phyloP scores from a whole-genome alignment of 2,329 filamentous ascomycete genomes.

The Cercospora janseana region DNA sequence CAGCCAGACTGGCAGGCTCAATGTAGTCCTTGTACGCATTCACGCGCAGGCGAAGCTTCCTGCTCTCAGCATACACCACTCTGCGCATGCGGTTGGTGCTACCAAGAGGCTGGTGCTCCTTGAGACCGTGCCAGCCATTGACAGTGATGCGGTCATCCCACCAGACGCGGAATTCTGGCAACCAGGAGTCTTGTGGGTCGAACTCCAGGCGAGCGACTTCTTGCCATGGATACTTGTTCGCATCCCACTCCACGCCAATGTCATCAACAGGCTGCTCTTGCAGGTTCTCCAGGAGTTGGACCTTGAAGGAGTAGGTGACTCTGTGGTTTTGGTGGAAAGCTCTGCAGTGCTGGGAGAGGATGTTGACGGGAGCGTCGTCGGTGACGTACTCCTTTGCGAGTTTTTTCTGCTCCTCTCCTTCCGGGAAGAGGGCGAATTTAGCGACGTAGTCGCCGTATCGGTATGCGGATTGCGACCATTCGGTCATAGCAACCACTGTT shows the following conservation, averaged over 20 bases:
- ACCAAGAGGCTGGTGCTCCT: constrained; percentile 42
- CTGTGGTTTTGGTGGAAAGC: constrained; percentile 38
- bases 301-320: constrained; percentile 38
- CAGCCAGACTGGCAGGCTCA: constrained; percentile 39
- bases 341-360: constrained; percentile 35
- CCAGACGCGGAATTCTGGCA: constrained; percentile 43
- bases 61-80: constrained; percentile 44
- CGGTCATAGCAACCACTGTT: constrained; percentile 36
- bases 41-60: constrained; percentile 41
- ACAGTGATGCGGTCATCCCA: constrained; percentile 44
- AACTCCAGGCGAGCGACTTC: constrained; percentile 41
- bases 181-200: constrained; percentile 42
- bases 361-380: constrained; percentile 35
- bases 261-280: constrained; percentile 39
- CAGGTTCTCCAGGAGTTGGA: constrained; percentile 37
- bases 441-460: constrained; percentile 38
- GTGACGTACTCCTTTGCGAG: constrained; percentile 31
- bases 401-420: constrained; percentile 33
- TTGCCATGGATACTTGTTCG: constrained; percentile 37
- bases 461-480: constrained; percentile 39
- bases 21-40: constrained; percentile 44
- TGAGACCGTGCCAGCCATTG: constrained; percentile 44
- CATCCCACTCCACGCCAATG: constrained; percentile 37
- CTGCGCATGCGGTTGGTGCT: constrained; percentile 43
- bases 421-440: constrained; percentile 37